Base-by-base conservation (phyloP, 2,329 filamentous ascomycete species). In the Ophiosphaerella herpotricha region DNA sequence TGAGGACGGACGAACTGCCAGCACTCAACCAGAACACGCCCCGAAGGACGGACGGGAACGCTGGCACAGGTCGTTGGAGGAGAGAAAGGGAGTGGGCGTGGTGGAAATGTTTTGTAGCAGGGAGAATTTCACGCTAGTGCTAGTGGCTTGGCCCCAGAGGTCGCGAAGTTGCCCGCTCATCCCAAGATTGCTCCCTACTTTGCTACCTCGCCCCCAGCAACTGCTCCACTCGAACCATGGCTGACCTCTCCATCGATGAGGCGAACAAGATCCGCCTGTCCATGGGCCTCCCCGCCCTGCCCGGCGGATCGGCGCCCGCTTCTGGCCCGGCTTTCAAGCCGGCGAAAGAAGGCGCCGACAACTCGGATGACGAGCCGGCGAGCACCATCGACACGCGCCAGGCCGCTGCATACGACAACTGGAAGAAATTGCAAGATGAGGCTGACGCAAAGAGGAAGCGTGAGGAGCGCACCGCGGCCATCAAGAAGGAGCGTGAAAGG, bases 181-280 rank as follows among this genome's bases (percentile, higher is more conserved):
- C 37, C 14, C 24, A 24, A 13, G 32, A n/a, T 34, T 8, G 3
- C 24, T 16, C 31, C 23, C 11, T 33, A 13, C 45, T 18, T 43
- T 43, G 39, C 42, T 38, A 39, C 43, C 21, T 43, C 35, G 26
- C 31, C 32, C 46, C 41, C 37, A 43, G 9, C n/a, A 31, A 39
- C 42, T 26, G 35, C 46, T 45, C 46, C 39, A 35, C 45, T n/a
- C 24, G 54, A 50, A 54, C 35, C 60, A 69, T 67, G 62, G 58
- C 66, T 14, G 65, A 73, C 61, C 62, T 74, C 40, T 69, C 67
- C 46, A 92, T 97, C 69, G 90, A 95, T 75, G 91, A 97, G 81
- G 91, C 90, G 60, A 97, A 97, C 78, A 89, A 92, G 70, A 88
- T 97, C 67, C 91, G 93, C 66, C 81, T 87, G 64, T 90, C 91